Conservation (phyloP, 2,329 filamentous ascomycete genomes). For the Sporothrix humicola region DNA sequence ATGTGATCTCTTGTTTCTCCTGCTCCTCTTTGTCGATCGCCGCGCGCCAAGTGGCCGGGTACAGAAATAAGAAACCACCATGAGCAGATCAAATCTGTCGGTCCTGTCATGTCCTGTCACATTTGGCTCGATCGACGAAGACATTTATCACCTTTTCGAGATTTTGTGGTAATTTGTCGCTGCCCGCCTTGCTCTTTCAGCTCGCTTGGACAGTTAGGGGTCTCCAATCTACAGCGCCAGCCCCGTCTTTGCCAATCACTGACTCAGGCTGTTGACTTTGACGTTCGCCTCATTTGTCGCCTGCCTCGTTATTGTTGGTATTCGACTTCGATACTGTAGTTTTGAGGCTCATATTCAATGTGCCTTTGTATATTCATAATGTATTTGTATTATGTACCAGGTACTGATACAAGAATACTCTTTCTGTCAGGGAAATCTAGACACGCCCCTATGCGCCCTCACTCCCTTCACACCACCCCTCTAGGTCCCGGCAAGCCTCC, state of each 20-base stretch:
- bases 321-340: no score
- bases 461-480: neutral
- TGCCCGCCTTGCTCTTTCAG: neutral
- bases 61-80: neutral
- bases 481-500: slow-evolving; percentile 10
- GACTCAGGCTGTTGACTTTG: neutral
- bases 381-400: neutral
- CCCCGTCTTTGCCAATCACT: neutral
- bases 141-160: neutral
- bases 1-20: slow-evolving; percentile 11
- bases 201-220: neutral
- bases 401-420: neutral
- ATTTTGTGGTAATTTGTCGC: no score
- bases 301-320: slow-evolving; percentile 14
- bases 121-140: neutral
- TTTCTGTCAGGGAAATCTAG: no score
- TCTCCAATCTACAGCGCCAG: neutral
- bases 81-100: slow-evolving; percentile 15
- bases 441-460: neutral
- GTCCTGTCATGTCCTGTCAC: neutral
- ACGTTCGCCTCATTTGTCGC: neutral
- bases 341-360: neutral
- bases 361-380: neutral
- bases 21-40: no score
- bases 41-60: slow-evolving; percentile 8